Conservation (phyloP, 176 grass and related monocot species). For the Phragmites australis region DNA sequence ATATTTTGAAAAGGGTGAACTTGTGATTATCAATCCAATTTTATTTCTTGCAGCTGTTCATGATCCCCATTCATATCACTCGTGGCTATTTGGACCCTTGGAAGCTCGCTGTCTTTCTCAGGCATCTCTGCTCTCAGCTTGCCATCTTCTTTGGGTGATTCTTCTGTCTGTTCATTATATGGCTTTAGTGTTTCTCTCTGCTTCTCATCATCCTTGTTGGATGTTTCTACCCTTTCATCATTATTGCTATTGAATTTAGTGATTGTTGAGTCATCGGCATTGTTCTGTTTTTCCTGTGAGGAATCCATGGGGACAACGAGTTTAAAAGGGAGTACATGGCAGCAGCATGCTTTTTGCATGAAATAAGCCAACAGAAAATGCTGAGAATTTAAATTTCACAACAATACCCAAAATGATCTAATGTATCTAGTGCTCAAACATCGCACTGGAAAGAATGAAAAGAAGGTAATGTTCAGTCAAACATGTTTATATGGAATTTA, state of each 20-base stretch:
- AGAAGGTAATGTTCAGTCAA: neutral
- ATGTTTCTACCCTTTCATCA: constrained; percentile 30
- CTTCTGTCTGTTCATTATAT: constrained; percentile 28
- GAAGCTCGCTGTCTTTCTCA: constrained; percentile 13
- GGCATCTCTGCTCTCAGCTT: constrained; percentile 3
- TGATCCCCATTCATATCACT: constrained; percentile 42
- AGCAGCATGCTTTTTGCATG: neutral
- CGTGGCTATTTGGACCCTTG: neutral
- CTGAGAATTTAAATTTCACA: neutral
- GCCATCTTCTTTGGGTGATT: constrained; percentile 25
- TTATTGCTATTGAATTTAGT: constrained; percentile 23
- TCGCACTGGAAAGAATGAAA: neutral
- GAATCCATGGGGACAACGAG: neutral
- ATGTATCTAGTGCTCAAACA: neutral
- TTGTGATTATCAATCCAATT: constrained; percentile 44
- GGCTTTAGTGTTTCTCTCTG: constrained; percentile 20
- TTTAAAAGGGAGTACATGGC: neutral
- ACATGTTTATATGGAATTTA: neutral
- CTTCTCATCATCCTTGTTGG: constrained; percentile 38
- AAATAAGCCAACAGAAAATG: neutral
- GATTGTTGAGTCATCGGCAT: constrained; percentile 34
- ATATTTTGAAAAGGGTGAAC: neutral
- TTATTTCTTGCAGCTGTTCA: constrained; percentile 51
- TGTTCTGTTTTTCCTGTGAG: constrained; percentile 56
- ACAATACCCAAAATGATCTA: neutral